Conservation (phyloP, 2,329 filamentous ascomycete genomes). For the Penicillium janthinellum region DNA sequence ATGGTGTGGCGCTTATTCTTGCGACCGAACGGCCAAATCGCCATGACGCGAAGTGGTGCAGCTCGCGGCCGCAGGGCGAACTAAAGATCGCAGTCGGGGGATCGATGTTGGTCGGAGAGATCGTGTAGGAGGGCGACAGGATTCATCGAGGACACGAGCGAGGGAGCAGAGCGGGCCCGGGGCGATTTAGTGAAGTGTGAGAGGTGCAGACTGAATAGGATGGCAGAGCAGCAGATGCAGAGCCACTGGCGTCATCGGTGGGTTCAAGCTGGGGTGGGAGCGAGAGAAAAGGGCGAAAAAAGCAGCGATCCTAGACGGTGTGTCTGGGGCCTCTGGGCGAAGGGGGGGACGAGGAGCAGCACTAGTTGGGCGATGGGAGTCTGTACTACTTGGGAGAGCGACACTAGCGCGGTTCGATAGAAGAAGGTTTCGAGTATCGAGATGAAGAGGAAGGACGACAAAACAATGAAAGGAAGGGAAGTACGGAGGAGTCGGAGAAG, state of each 20-base stretch:
- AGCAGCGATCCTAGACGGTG: slow-evolving; percentile 9
- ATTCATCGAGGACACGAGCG: slow-evolving; percentile 29
- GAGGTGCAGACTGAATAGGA: background rate
- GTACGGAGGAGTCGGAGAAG: background rate
- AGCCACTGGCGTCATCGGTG: slow-evolving; percentile 22
- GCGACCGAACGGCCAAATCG: slow-evolving; percentile 80
- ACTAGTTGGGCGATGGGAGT: background rate
- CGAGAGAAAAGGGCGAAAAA: slow-evolving; percentile 4
- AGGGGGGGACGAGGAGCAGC: background rate
- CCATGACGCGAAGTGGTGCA: slow-evolving; percentile 56
- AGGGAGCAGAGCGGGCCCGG: background rate
- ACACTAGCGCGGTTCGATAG: background rate
- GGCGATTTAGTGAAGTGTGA: background rate
- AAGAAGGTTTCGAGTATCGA: background rate
- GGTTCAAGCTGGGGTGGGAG: slow-evolving; percentile 9
- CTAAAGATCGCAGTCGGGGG: slow-evolving; percentile 23
- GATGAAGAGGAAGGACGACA: background rate
- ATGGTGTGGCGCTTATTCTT: slow-evolving; percentile 68
- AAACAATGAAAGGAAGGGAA: background rate
- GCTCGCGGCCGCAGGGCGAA: slow-evolving; percentile 20
- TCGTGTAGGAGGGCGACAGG: slow-evolving; percentile 23
- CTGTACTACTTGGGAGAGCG: background rate
- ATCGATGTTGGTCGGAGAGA: slow-evolving; percentile 17
- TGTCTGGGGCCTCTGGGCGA: background rate
- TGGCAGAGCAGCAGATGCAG: slow-evolving; percentile 1